These are phyloP conservation scores for Parathielavia appendiculata DNA, from an alignment of 495 filamentous ascomycete genomes.

Conservation along the genomic window DNA sequence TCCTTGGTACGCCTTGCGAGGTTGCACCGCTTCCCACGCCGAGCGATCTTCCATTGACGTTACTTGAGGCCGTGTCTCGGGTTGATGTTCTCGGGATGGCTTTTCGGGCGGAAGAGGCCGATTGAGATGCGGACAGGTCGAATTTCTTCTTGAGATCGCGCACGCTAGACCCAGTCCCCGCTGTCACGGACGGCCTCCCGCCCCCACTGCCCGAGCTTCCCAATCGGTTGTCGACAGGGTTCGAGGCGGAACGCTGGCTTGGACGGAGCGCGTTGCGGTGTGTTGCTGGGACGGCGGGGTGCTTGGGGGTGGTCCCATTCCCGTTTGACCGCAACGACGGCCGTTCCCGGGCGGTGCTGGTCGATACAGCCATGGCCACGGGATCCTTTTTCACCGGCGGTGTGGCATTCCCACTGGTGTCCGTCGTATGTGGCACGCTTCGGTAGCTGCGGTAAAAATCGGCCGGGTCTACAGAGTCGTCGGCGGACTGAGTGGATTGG, in stretches of 20 bases:
- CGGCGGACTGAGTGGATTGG: slow-evolving; percentile 33
- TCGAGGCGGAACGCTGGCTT: slow-evolving; percentile 45
- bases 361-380: slow-evolving; percentile 28
- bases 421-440: slow-evolving; percentile 16
- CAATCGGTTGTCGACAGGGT: slow-evolving; percentile 42
- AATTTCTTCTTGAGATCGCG: slow-evolving; percentile 53
- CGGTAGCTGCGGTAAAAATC: slow-evolving; percentile 51
- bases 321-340: slow-evolving; percentile 35
- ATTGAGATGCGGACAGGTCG: slow-evolving; percentile 35
- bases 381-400: slow-evolving; percentile 21
- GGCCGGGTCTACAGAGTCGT: slow-evolving; percentile 43
- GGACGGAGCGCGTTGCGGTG: slow-evolving; percentile 30
- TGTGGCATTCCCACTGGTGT: slow-evolving; percentile 18
- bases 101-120: slow-evolving; percentile 29
- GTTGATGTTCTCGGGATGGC: slow-evolving; percentile 26
- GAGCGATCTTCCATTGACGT: slow-evolving; percentile 29
- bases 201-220: slow-evolving; percentile 13
- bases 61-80: slow-evolving; percentile 31
- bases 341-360: slow-evolving; percentile 27
- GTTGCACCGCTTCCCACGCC: slow-evolving; percentile 27
- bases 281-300: slow-evolving; percentile 25
- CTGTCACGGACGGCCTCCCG: slow-evolving; percentile 26
- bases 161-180: slow-evolving; percentile 41
- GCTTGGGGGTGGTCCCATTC: slow-evolving; percentile 36
- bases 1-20: slow-evolving; percentile 34